Base-by-base conservation (phyloP, 2,329 filamentous ascomycete species). In the Penicillium thymicola region DNA sequence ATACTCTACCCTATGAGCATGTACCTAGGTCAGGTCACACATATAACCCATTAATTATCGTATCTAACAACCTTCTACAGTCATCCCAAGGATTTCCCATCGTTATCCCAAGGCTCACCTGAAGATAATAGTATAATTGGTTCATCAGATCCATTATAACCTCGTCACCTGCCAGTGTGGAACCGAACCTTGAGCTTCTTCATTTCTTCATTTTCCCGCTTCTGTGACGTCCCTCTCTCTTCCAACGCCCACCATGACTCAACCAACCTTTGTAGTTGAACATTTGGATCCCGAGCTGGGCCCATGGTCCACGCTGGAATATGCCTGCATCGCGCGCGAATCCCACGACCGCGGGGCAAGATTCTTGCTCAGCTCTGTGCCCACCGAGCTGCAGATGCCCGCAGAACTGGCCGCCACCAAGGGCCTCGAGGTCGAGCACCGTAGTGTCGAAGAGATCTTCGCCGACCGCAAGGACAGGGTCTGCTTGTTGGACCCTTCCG, bases 211-310 rank as follows among this genome's bases (percentile, higher is more conserved):
- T 9, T 37, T 43, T 25, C 18, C 34, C 43, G 23, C 40, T 45
- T 37, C 28, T 23, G 43, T 54, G 51, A 54, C 51, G 42, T 47
- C 43, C 25, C 43, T 36, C 11, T 21, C 21, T 30, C 43, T 27
- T 16, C 8, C 44, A n/a, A 36, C 9, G 13, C 27, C 21, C 44
- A 54, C 21, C 44, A 54, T 54, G 44, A 49, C 38, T 16, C 46
- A 37, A 42, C 52, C 52, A 36, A 92, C 86, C 42, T 97, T 94
- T 77, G 89, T 97, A 68, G 92, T 97, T 67, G 93, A 97, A 80
- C 93, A 99, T 76, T 86, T 99, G 63, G 94, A 99, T 78, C 88
- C 90, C 40, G 94, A 99, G 76, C 83, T 99, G 30, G 94, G 95
- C 34, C 84, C 86, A 40, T 99, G 94, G 94, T 97, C 94, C 25